Evolutionary conservation across 768 basidiomycete genomes (phyloP), one percentile per base, ranked within the genome.

Genomic region (Tricholoma terreum): DNA sequence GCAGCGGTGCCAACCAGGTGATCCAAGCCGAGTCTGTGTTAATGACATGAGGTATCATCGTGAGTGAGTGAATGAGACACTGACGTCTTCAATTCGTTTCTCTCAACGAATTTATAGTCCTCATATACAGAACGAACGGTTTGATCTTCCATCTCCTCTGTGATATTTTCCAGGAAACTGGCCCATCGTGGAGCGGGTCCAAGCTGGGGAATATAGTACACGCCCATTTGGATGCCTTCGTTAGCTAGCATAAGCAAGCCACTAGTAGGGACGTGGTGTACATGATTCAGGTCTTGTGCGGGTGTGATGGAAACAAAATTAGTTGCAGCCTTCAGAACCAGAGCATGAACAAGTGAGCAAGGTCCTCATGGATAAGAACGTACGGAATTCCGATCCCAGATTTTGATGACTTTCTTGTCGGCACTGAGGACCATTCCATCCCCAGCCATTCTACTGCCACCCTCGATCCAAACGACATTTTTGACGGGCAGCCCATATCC

Each of bases 101-200:
- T 80, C 71, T 94, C 93, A 55, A 99, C 82, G 67, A 98, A 99
- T 73, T 99, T 99, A 84, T 87, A 98, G 75, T 98, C 97, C 70
- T 95, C 89, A 70, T 98, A 99, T 5, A 90, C 83, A 24, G 82
- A 86, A 55, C 84, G 86, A 34, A 79, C 80, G 8, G 82, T 86
- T 66, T 90, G 87, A 68, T 93, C 93, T 67, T 98, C 96, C 87
- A 98, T 88, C 69, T 99, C 97, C 71, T 99, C 97, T 0, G 97
- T 98, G 68, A 99, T 90, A 65, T 94, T 93, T 74, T 99, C 97
- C 57, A 99, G 84, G 86, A 99, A 99, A 67, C 88, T 88, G 34
- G 92, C 93, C 97, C 97, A 99, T 62, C 86, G 84, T 4, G 97
- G 96, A 9, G 97, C 97, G 2, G 95, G 94, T 0, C 97, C 97